Percentiles rank a stretch among this genome's conserved stretches.
Conservation (phyloP, 441 rosid genomes). For the Geranium incanum region DNA sequence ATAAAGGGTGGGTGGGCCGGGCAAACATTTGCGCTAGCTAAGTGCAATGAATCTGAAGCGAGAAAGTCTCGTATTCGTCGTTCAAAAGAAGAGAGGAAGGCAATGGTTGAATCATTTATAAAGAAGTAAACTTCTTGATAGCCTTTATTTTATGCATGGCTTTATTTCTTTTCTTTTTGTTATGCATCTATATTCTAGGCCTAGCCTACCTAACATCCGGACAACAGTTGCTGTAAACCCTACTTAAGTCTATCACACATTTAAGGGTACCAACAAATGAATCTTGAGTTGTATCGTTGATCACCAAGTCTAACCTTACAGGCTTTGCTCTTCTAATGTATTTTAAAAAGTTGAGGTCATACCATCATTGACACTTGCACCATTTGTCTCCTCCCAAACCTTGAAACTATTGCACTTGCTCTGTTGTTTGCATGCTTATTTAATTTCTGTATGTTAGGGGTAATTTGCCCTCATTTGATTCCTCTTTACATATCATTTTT, state of each 20-base stretch:
- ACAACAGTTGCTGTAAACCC: neutral
- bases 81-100: constrained; percentile 85
- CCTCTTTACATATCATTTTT: neutral
- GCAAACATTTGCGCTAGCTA: constrained; percentile 73
- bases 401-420: neutral
- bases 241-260: neutral
- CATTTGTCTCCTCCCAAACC: neutral
- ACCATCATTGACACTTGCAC: neutral
- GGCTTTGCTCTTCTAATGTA: neutral
- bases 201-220: neutral
- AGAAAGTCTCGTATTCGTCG: constrained; percentile 71
- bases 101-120: constrained; percentile 67
- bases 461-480: neutral
- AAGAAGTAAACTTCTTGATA: constrained; percentile 47
- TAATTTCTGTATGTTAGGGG: neutral
- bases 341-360: neutral
- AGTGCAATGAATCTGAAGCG: constrained; percentile 57
- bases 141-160: neutral
- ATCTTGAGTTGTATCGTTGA: neutral
- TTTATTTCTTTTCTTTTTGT: neutral
- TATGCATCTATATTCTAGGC: constrained; percentile 1
- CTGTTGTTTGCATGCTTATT: neutral
- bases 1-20: constrained; percentile 61
- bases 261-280: neutral
- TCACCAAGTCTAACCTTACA: neutral